Conservation (phyloP, 768 basidiomycete species). For the Gyrodon lividus region DNA sequence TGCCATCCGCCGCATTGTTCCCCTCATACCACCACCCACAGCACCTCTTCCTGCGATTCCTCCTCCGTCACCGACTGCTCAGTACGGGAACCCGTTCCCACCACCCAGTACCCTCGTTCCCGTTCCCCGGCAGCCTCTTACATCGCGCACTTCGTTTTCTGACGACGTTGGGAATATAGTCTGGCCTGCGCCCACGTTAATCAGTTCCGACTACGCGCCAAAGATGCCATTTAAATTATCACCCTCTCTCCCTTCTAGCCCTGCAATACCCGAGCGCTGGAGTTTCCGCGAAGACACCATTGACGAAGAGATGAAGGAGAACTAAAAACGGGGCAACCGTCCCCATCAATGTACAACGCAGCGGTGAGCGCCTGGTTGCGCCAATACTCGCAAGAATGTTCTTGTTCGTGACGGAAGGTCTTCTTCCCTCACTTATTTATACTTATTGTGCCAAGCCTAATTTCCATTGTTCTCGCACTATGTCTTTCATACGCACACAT, state of each 20-base stretch:
- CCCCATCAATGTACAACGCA: not conserved
- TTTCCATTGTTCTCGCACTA: slow-evolving; percentile 1
- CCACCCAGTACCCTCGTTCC: slow-evolving; percentile 20
- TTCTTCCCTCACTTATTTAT: slow-evolving; percentile 4
- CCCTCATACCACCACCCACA: slow-evolving; percentile 27
- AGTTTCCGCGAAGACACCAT: slow-evolving; percentile 2
- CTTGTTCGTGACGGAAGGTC: not conserved
- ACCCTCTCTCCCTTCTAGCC: slow-evolving; percentile 8
- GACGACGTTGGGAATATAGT: slow-evolving; percentile 4
- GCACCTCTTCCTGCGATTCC: slow-evolving; percentile 31
- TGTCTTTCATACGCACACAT: not conserved
- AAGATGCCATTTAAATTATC: slow-evolving; percentile 12
- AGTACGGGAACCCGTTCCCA: slow-evolving; percentile 11
- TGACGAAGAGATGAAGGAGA: slow-evolving; percentile 24
- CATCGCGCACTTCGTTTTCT: not conserved
- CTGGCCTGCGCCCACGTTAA: slow-evolving; percentile 2
- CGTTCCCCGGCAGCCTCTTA: slow-evolving; percentile 20
- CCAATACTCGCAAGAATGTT: not conserved
- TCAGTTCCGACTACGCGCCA: slow-evolving; percentile 9
- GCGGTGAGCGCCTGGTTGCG: slow-evolving; percentile 15
- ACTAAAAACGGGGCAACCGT: slow-evolving; percentile 12
- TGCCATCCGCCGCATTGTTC: slow-evolving; percentile 31
- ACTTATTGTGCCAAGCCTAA: slow-evolving; percentile 20
- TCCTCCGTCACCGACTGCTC: slow-evolving; percentile 19
- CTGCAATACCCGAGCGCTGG: slow-evolving; percentile 9